Conservation (phyloP, 1,284 basidiomycete species). For the Bondarzewia mesenterica region DNA sequence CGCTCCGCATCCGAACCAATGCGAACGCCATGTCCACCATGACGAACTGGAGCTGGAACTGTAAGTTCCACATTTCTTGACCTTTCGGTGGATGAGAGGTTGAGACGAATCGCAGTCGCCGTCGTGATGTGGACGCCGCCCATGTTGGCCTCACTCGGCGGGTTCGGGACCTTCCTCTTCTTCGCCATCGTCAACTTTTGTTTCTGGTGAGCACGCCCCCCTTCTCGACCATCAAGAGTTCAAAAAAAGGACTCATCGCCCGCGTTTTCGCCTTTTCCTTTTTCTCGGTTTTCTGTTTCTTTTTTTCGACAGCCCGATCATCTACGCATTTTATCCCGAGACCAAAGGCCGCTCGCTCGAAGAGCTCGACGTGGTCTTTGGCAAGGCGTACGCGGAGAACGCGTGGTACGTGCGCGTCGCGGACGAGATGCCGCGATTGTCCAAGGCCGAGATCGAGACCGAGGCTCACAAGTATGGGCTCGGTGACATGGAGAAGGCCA, state of each 20-base stretch:
- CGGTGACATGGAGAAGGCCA: neutral
- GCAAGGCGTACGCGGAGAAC: neutral
- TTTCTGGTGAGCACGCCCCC: neutral
- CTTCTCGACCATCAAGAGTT: neutral
- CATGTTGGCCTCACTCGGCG: neutral
- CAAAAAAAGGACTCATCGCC: neutral
- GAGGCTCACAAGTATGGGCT: neutral
- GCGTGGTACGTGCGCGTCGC: neutral
- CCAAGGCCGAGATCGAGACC: neutral
- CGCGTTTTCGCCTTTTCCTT: too few species aligned
- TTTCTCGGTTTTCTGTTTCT: too few species aligned
- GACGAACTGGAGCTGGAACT: neutral
- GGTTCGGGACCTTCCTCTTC: neutral
- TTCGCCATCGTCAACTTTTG: neutral
- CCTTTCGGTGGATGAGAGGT: neutral
- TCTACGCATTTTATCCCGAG: neutral
- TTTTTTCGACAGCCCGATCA: neutral
- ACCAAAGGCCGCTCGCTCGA: neutral
- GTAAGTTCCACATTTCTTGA: neutral
- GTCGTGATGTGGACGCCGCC: neutral
- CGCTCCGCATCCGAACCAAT: neutral
- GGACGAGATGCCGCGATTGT: neutral
- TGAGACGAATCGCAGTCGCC: neutral
- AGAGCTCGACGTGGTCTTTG: neutral
- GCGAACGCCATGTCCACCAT: neutral